Percentiles rank a stretch among this genome's conserved stretches.
These are phyloP conservation scores for Kwoniella shivajii DNA, from an alignment of 1,284 basidiomycete genomes.

Conservation along the genomic window DNA sequence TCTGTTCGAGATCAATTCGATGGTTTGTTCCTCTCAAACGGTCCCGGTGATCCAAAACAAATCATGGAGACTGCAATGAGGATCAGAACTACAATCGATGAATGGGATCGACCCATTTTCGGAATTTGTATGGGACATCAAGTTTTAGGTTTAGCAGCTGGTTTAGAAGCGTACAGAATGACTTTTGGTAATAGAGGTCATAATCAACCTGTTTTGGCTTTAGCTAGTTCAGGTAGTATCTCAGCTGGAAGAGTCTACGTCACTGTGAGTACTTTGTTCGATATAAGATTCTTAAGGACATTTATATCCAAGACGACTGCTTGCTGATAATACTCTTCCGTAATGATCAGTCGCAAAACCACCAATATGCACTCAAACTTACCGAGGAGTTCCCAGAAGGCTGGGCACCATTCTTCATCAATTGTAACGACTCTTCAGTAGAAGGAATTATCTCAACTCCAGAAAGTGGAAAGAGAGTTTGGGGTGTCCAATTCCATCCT, in stretches of 20 bases:
- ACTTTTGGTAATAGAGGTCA: slow-evolving; percentile 97
- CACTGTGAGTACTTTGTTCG: slow-evolving; percentile 66
- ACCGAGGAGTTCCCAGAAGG: slow-evolving; percentile 90
- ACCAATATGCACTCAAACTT: slow-evolving; percentile 91
- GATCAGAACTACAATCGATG: slow-evolving; percentile 75
- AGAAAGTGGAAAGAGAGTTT: slow-evolving; percentile 82
- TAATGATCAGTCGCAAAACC: slow-evolving; percentile 65
- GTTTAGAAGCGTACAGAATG: slow-evolving; percentile 84
- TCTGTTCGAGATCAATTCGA: slow-evolving; percentile 84
- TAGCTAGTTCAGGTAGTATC: slow-evolving; percentile 86
- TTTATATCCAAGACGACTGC: neutral
- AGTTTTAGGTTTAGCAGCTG: slow-evolving; percentile 94
- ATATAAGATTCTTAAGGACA: neutral
- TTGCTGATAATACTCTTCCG: neutral
- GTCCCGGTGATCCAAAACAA: slow-evolving; percentile 89
- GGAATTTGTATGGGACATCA: slow-evolving; percentile 99
- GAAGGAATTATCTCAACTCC: slow-evolving; percentile 92
- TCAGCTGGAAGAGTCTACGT: slow-evolving; percentile 96
- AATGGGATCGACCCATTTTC: slow-evolving; percentile 93
- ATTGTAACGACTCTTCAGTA: slow-evolving; percentile 94
- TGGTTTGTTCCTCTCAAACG: slow-evolving; percentile 95
- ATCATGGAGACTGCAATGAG: slow-evolving; percentile 83
- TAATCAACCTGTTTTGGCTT: slow-evolving; percentile 95
- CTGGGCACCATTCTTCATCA: slow-evolving; percentile 98
- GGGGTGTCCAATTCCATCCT: slow-evolving; percentile 97